Conservation (phyloP, 805 yeast genomes). For the Diddensiella transvaalensis region DNA sequence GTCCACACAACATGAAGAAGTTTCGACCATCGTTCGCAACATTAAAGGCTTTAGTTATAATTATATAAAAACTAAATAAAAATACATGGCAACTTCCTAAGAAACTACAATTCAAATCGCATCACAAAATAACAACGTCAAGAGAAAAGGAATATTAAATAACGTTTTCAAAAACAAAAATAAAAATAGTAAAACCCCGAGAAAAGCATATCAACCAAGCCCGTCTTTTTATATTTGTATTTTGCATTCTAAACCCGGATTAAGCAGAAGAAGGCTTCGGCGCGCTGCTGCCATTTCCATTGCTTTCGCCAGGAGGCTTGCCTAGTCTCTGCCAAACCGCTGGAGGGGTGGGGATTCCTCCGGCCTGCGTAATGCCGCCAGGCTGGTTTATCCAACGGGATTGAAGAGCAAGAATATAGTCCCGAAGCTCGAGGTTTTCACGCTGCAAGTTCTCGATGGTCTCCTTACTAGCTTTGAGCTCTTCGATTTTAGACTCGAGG, state of each 20-base stretch:
- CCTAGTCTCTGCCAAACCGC: conserved; percentile 20
- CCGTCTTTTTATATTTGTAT: no score
- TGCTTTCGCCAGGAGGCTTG: neutral
- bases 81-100: no score
- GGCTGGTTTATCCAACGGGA: conserved; percentile 57
- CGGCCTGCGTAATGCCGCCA: no score
- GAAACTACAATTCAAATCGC: no score
- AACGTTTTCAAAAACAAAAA: neutral
- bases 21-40: no score
- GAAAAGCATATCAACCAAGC: neutral
- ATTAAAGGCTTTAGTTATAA: no score
- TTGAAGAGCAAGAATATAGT: conserved; percentile 67
- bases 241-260: neutral
- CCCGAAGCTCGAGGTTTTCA: conserved; percentile 70
- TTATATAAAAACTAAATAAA: no score
- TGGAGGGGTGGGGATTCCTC: conserved; percentile 43
- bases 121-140: neutral
- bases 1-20: no score
- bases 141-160: neutral
- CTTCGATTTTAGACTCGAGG: conserved; percentile 65
- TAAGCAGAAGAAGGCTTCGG: conserved; percentile 2
- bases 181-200: no score
- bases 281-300: neutral
- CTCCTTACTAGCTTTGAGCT: conserved; percentile 58
- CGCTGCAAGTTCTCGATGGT: conserved; percentile 62